These are phyloP conservation scores for Vaccinium darrowii DNA, from an alignment of 148 eudicot genomes.

Conservation along the genomic window DNA sequence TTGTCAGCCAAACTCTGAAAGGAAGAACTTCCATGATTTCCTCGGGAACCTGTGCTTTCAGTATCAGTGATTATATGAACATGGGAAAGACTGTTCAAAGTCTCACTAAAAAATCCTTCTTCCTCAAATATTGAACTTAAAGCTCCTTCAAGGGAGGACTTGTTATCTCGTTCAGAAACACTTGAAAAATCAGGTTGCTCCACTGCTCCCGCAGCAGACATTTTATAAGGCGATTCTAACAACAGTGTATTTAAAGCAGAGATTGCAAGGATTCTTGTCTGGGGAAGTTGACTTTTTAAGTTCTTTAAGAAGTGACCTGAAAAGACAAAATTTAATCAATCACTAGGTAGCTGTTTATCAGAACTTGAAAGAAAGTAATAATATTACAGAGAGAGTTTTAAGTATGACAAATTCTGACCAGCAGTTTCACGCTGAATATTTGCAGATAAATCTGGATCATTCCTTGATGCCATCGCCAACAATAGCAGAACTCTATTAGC, in stretches of 20 bases:
- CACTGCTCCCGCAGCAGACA: conserved; percentile 34
- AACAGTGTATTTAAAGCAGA: conserved; percentile 90
- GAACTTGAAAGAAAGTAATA: background rate
- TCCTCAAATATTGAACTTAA: conserved; percentile 74
- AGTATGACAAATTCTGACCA: conserved; percentile 39
- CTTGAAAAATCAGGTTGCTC: conserved; percentile 25
- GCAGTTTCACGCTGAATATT: conserved; percentile 71
- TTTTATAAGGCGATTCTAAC: conserved; percentile 90
- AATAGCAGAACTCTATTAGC: conserved; percentile 91
- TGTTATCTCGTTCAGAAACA: conserved; percentile 33
- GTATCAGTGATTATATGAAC: conserved; percentile 81
- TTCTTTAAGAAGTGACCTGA: conserved; percentile 95
- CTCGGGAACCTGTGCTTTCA: conserved; percentile 66
- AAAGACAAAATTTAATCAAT: conserved; percentile 21
- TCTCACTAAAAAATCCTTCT: conserved; percentile 88
- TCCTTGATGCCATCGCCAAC: conserved; percentile 86
- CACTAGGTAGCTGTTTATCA: background rate
- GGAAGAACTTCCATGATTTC: conserved; percentile 69
- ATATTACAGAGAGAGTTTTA: background rate
- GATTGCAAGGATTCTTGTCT: conserved; percentile 92
- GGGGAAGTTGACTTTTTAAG: conserved; percentile 94
- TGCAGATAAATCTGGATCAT: conserved; percentile 60
- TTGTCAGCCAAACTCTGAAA: conserved; percentile 96
- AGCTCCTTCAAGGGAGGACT: conserved; percentile 83
- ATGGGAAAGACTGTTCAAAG: conserved; percentile 83